Conservation (phyloP, 2,329 filamentous ascomycete species). For the Phyllachora maydis region DNA sequence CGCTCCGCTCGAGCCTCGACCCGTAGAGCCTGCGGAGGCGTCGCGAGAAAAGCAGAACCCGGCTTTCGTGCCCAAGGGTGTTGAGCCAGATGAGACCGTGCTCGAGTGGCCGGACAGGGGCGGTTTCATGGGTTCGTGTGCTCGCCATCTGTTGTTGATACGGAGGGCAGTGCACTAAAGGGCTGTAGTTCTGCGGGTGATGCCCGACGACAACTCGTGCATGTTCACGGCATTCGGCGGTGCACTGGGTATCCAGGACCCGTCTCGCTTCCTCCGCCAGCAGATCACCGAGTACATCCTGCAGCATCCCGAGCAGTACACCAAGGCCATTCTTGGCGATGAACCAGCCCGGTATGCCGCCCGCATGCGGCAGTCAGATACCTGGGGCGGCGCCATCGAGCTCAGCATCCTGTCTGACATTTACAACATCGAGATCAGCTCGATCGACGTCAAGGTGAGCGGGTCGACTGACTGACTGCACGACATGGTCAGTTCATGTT, state of each 20-base stretch:
- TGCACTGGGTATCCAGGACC: constrained; percentile 7
- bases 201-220: constrained; percentile 94
- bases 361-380: constrained; percentile 60
- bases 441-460: constrained; percentile 50
- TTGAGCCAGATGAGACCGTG: constrained; percentile 19
- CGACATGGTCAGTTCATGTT: too few relatives aligned
- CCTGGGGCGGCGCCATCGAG: constrained; percentile 87
- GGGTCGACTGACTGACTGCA: not conserved
- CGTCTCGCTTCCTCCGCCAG: constrained; percentile 36
- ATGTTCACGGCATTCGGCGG: constrained; percentile 79
- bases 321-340: constrained; percentile 54
- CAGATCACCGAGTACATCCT: constrained; percentile 67
- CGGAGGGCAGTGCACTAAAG: constrained; percentile 9
- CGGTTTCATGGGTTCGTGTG: constrained; percentile 27
- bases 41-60: constrained; percentile 5
- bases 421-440: constrained; percentile 70
- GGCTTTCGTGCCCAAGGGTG: constrained; percentile 10
- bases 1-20: constrained; percentile 15
- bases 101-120: constrained; percentile 26
- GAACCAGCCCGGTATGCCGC: constrained; percentile 56
- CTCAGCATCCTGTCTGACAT: constrained; percentile 67
- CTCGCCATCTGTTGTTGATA: not conserved
- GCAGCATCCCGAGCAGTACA: constrained; percentile 50
- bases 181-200: constrained; percentile 59
- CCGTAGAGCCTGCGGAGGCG: constrained; percentile 1